These are phyloP conservation scores for Globisporangium cylindrosporum DNA, from an alignment of 352 stramenopile genomes.

Conservation along the genomic window DNA sequence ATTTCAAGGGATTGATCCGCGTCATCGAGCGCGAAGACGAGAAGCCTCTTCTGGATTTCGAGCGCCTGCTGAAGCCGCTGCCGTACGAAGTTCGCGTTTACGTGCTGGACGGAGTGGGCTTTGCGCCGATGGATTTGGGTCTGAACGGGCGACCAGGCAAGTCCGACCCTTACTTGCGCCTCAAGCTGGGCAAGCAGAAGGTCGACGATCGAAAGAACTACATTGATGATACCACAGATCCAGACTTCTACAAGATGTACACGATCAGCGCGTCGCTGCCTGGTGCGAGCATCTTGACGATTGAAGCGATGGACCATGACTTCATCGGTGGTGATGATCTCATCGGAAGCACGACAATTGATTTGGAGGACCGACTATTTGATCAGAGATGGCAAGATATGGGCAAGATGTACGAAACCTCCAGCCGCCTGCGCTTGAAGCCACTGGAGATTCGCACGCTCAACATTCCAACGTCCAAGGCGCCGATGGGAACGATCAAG, in stretches of 20 bases:
- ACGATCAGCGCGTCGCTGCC: slow-evolving; percentile 83
- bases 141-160: slow-evolving; percentile 80
- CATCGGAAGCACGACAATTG: slow-evolving; percentile 91
- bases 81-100: slow-evolving; percentile 88
- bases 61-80: slow-evolving; percentile 61
- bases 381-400: slow-evolving; percentile 86
- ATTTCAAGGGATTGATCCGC: slow-evolving; percentile 91
- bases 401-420: slow-evolving; percentile 82
- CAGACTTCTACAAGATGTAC: slow-evolving; percentile 92
- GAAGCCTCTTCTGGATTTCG: slow-evolving; percentile 69
- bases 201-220: slow-evolving; percentile 90
- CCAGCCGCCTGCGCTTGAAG: slow-evolving; percentile 63
- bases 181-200: slow-evolving; percentile 85
- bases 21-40: slow-evolving; percentile 83
- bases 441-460: slow-evolving; percentile 82
- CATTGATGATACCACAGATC: slow-evolving; percentile 82
- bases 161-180: slow-evolving; percentile 84
- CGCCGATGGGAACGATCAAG: slow-evolving; percentile 83
- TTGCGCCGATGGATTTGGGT: slow-evolving; percentile 85
- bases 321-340: slow-evolving; percentile 89
- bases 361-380: slow-evolving; percentile 93
- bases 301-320: slow-evolving; percentile 90
- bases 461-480: slow-evolving; percentile 79
- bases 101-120: slow-evolving; percentile 80
- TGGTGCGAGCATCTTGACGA: slow-evolving; percentile 82